A percentile compares a stretch with the other conserved stretches of the same genome.
Conservation (phyloP, 2,329 filamentous ascomycete genomes). For the Aspergillus intermedius region DNA sequence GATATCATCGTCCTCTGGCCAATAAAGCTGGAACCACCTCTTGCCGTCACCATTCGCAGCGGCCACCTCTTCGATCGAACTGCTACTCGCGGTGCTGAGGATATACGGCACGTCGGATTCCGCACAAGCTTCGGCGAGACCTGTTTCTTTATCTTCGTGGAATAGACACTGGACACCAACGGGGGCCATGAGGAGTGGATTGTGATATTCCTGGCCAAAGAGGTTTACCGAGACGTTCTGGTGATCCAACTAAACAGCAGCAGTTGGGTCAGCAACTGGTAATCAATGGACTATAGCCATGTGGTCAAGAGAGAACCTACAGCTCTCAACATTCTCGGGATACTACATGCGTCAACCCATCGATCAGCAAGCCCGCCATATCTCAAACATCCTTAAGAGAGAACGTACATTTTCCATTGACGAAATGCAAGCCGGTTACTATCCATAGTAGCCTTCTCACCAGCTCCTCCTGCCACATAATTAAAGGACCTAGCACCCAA, state of each 20-base stretch:
- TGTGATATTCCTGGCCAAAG: conserved; percentile 45
- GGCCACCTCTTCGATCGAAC: conserved; percentile 61
- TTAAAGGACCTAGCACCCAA: conserved; percentile 48
- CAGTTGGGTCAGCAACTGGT: conserved; percentile 21
- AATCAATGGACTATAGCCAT: conserved; percentile 8
- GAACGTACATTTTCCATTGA: conserved; percentile 40
- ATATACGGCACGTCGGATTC: conserved; percentile 59
- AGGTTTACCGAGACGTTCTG: conserved; percentile 48
- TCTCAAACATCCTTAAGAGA: not conserved
- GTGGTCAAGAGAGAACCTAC: conserved; percentile 7
- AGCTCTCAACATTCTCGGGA: conserved; percentile 46
- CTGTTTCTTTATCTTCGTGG: conserved; percentile 59
- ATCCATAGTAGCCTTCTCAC: conserved; percentile 55
- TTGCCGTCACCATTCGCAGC: conserved; percentile 50
- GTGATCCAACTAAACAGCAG: conserved; percentile 19
- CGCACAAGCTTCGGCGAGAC: conserved; percentile 56
- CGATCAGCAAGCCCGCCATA: not conserved
- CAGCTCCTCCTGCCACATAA: conserved; percentile 58
- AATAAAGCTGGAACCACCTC: conserved; percentile 71
- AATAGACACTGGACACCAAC: conserved; percentile 64
- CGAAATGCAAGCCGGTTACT: conserved; percentile 54
- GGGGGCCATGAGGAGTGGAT: conserved; percentile 58
- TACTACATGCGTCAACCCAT: conserved; percentile 28
- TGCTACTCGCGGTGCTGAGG: conserved; percentile 58
- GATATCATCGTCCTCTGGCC: conserved; percentile 60